Conservation (phyloP, 768 basidiomycete species). For the Dacryopinax primogenitus region DNA sequence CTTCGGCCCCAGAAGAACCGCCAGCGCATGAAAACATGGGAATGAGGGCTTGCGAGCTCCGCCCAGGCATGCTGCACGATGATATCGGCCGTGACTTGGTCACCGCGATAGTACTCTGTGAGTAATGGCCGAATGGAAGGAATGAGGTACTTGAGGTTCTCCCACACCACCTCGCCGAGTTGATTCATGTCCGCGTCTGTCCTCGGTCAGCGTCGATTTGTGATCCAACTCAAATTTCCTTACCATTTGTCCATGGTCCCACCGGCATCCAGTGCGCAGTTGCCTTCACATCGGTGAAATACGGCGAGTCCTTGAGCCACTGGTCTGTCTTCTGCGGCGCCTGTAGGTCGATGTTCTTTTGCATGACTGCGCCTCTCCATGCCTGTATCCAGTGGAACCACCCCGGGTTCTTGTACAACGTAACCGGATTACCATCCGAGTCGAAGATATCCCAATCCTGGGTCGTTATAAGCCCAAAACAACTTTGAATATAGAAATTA, state of each 20-base stretch:
- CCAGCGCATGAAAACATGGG: constrained; percentile 6
- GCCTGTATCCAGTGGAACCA: constrained; percentile 4
- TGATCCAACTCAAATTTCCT: background rate
- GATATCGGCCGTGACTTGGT: background rate
- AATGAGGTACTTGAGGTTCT: constrained; percentile 6
- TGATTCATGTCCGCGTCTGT: background rate
- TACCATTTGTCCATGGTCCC: constrained; percentile 6
- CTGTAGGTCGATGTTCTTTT: background rate
- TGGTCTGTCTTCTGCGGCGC: constrained; percentile 1
- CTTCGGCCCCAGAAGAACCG: background rate
- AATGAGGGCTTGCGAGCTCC: background rate
- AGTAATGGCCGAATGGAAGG: background rate
- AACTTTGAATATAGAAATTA: background rate
- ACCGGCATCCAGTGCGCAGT: background rate
- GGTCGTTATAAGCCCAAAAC: background rate
- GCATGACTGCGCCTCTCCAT: background rate
- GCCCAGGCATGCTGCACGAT: constrained; percentile 3
- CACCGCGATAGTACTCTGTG: background rate
- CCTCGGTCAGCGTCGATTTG: background rate
- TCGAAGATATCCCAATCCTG: constrained; percentile 4
- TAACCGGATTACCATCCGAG: background rate
- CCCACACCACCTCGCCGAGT: background rate
- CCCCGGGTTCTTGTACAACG: constrained; percentile 1
- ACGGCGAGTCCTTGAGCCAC: constrained; percentile 2
- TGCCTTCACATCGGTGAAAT: background rate